A percentile compares a stretch with the other conserved stretches of the same genome.
These are phyloP conservation scores for Chaetomium sp. DNA, from an alignment of 2,329 filamentous ascomycete genomes.

Conservation along the genomic window DNA sequence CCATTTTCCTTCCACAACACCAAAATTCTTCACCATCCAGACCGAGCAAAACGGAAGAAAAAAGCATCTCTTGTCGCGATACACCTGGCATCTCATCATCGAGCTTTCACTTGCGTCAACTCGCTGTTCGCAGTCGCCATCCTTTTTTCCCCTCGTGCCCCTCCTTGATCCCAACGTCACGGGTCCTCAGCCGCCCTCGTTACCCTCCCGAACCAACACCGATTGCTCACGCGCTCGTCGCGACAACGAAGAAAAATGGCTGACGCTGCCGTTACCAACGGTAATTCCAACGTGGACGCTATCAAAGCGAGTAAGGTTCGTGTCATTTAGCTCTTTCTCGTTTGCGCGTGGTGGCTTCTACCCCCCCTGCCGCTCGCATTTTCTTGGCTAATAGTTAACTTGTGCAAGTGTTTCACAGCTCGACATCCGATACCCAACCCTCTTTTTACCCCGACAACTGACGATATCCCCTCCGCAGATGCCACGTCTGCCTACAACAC, in stretches of 20 bases:
- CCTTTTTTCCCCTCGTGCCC: not conserved
- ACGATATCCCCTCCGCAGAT: conserved; percentile 33
- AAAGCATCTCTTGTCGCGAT: not conserved
- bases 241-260: conserved; percentile 33
- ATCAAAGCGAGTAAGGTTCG: conserved; percentile 48
- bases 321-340: not conserved
- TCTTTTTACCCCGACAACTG: conserved; percentile 25
- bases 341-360: no score
- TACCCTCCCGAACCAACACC: not conserved
- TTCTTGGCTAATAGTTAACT: conserved; percentile 27
- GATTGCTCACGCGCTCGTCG: conserved; percentile 9
- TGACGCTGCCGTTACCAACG: conserved; percentile 40
- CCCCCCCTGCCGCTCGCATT: not conserved
- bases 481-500: conserved; percentile 43
- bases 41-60: not conserved
- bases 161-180: conserved; percentile 9
- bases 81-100: not conserved
- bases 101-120: conserved; percentile 3
- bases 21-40: not conserved
- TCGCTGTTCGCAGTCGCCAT: not conserved
- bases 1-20: not conserved
- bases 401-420: conserved; percentile 30
- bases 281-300: conserved; percentile 38
- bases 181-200: not conserved
- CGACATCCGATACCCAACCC: not conserved